These are phyloP conservation scores for Trypanosoma platydactyli DNA, from an alignment of 208 protist genomes.

Conservation along the genomic window DNA sequence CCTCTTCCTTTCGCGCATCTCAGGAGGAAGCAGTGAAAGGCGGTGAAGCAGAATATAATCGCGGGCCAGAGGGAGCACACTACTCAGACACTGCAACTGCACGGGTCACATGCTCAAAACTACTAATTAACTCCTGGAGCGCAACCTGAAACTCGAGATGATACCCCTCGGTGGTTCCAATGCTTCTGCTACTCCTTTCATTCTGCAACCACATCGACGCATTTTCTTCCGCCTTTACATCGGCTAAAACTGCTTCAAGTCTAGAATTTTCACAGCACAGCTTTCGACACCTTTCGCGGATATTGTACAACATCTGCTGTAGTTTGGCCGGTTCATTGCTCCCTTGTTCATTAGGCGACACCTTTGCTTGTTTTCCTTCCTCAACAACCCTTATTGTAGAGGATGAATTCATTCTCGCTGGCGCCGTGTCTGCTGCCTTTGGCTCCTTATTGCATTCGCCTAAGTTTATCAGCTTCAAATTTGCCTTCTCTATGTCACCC, in stretches of 20 bases:
- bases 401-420: not conserved
- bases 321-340: slow-evolving; percentile 4
- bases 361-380: not conserved
- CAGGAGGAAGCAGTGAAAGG: too few species aligned
- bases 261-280: slow-evolving; percentile 14
- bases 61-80: not conserved
- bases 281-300: slow-evolving; percentile 7
- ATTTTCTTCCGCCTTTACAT: slow-evolving; percentile 14
- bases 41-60: slow-evolving; percentile 12
- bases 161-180: not conserved
- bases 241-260: not conserved
- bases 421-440: not conserved
- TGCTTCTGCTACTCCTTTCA: not conserved
- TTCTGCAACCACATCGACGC: not conserved
- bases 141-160: slow-evolving; percentile 16
- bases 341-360: not conserved
- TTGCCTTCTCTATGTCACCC: slow-evolving; percentile 2
- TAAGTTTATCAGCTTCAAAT: not conserved
- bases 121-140: slow-evolving; percentile 24
- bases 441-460: not conserved
- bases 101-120: slow-evolving; percentile 16
- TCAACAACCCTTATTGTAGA: not conserved
- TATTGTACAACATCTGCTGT: slow-evolving; percentile 7
- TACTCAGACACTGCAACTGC: slow-evolving; percentile 1
- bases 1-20: too few species aligned